Evolutionary conservation across 805 yeast species (phyloP).

Genomic region (Starmerella sp.): DNA sequence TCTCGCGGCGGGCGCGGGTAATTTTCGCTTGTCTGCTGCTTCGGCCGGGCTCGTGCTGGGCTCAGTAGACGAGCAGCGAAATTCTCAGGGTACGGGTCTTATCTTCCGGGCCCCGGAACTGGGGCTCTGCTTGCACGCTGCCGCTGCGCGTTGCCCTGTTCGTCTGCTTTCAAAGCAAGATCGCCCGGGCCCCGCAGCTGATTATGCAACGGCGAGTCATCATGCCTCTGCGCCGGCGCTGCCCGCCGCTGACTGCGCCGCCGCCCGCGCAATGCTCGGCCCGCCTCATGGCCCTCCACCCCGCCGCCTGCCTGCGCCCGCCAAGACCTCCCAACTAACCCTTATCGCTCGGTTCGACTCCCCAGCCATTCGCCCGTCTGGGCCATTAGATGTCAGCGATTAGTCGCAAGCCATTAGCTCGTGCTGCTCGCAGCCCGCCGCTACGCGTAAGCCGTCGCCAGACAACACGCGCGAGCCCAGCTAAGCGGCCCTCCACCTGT

Average conservation of each 20-base stretch:
- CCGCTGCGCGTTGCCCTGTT: background rate
- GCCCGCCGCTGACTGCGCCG: too few relatives aligned
- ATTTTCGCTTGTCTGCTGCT: background rate
- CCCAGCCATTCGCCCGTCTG: too few relatives aligned
- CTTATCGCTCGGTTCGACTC: too few relatives aligned
- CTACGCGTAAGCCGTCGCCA: background rate
- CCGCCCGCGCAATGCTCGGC: too few relatives aligned
- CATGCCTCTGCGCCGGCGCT: background rate
- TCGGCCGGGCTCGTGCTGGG: background rate
- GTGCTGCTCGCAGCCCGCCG: too few relatives aligned
- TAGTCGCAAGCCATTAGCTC: too few relatives aligned
- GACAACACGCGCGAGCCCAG: background rate
- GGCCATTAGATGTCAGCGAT: too few relatives aligned
- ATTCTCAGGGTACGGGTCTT: background rate
- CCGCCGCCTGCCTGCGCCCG: too few relatives aligned
- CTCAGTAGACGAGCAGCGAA: background rate
- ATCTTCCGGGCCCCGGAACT: background rate
- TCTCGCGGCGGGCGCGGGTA: background rate
- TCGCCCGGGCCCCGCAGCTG: background rate
- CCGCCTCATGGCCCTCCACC: too few relatives aligned
- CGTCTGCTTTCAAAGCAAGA: background rate
- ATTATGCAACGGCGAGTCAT: background rate
- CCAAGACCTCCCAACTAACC: too few relatives aligned
- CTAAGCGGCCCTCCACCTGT: background rate
- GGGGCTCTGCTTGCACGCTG: background rate